Conservation (phyloP, 768 basidiomycete genomes). For the Mycena haematopus region DNA sequence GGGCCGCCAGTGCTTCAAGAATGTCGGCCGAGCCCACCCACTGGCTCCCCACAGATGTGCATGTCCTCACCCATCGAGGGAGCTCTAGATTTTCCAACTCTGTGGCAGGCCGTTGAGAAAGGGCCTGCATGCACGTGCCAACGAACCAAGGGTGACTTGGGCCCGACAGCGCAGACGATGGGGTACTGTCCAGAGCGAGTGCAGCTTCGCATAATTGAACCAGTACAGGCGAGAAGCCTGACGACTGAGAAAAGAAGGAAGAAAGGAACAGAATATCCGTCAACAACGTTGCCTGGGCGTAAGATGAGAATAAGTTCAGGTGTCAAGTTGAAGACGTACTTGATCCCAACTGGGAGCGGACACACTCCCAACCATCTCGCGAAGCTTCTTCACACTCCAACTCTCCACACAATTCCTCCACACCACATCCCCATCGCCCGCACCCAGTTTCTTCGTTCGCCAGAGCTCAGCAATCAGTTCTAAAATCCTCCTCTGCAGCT, state of each 20-base stretch:
- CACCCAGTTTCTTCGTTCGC: constrained; percentile 53
- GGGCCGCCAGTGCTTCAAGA: constrained; percentile 57
- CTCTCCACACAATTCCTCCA: constrained; percentile 63
- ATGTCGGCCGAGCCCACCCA: constrained; percentile 69
- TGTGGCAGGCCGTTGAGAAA: constrained; percentile 48
- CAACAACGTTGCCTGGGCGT: constrained; percentile 54
- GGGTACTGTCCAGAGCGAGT: constrained; percentile 41
- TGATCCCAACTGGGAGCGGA: constrained; percentile 19
- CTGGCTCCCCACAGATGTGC: constrained; percentile 39
- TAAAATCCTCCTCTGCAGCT: constrained; percentile 49
- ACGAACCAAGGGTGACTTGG: constrained; percentile 60
- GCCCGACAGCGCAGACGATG: constrained; percentile 32
- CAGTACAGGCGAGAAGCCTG: constrained; percentile 44
- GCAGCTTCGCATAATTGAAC: constrained; percentile 51
- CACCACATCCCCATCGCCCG: constrained; percentile 57
- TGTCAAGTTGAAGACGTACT: constrained; percentile 9
- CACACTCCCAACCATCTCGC: constrained; percentile 42
- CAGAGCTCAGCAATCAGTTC: constrained; percentile 58
- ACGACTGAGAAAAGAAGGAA: constrained; percentile 52
- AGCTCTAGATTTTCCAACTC: constrained; percentile 63
- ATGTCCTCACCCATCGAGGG: constrained; percentile 51
- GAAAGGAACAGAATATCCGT: constrained; percentile 61
- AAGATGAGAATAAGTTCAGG: background rate
- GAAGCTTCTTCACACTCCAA: constrained; percentile 53
- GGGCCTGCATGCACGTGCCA: constrained; percentile 61